Evolutionary conservation across 805 yeast genomes (phyloP).

Genomic region (Lipomyces yamadae): DNA sequence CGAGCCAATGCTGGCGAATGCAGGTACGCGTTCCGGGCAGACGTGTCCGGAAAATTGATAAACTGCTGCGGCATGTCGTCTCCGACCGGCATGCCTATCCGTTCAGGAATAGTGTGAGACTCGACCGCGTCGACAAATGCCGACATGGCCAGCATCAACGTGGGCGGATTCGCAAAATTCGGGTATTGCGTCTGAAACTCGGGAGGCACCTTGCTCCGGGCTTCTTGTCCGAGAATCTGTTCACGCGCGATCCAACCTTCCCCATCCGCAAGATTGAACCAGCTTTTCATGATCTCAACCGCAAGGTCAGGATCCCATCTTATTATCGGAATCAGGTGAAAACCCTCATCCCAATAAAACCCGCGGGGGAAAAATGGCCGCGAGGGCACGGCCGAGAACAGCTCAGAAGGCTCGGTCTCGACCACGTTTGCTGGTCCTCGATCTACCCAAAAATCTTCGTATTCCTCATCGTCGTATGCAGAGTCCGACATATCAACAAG

Average conservation of each 20-base stretch:
- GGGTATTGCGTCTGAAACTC: conserved; percentile 88
- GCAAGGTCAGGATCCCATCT: conserved; percentile 61
- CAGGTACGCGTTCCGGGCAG: conserved; percentile 54
- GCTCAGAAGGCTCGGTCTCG: conserved; percentile 74
- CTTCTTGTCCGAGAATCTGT: conserved; percentile 89
- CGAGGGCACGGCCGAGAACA: conserved; percentile 87
- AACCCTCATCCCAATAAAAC: conserved; percentile 98
- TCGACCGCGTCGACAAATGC: conserved; percentile 35
- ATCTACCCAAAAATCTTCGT: conserved; percentile 50
- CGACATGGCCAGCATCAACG: conserved; percentile 62
- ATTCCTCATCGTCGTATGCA: conserved; percentile 70
- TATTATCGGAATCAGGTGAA: conserved; percentile 80
- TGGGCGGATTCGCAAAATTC: conserved; percentile 93
- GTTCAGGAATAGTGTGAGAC: conserved; percentile 13
- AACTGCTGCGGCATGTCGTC: conserved; percentile 17
- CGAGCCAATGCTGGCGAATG: conserved; percentile 53
- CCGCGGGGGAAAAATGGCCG: conserved; percentile 96
- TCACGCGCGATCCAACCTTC: conserved; percentile 98
- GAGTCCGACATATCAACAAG: conserved; percentile 74
- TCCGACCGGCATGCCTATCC: conserved; percentile 11
- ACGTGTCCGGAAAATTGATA: conserved; percentile 8
- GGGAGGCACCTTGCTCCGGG: conserved; percentile 81
- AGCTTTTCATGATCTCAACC: conserved; percentile 71
- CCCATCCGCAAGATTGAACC: conserved; percentile 85
- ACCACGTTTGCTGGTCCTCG: conserved; percentile 27